Conservation (phyloP, 1,284 basidiomycete genomes). For the Bondarzewia mesenterica region DNA sequence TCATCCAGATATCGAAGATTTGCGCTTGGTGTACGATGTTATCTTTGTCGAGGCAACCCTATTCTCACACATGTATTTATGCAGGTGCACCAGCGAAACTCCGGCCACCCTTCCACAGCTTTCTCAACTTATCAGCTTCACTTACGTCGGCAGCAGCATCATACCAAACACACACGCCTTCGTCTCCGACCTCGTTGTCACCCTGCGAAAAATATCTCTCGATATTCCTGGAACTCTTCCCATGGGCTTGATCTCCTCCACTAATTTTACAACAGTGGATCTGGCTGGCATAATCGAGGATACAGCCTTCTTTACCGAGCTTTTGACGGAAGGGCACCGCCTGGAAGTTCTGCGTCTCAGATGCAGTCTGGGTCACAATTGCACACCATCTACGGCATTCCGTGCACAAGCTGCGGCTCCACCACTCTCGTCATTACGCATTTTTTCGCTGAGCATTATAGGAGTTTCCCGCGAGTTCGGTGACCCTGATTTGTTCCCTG, state of each 20-base stretch:
- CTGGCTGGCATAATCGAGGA: constrained; percentile 49
- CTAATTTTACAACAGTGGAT: constrained; percentile 55
- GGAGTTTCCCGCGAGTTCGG: constrained; percentile 8
- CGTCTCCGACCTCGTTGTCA: constrained; percentile 43
- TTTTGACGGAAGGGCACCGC: constrained; percentile 51
- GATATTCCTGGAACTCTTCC: constrained; percentile 53
- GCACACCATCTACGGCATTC: constrained; percentile 41
- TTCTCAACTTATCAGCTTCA: constrained; percentile 50
- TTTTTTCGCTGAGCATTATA: constrained; percentile 51
- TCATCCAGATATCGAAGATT: constrained; percentile 41
- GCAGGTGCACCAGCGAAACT: constrained; percentile 5
- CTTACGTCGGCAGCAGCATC: constrained; percentile 31
- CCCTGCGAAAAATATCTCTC: constrained; percentile 47
- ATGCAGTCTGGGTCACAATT: constrained; percentile 36
- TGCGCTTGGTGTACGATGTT: constrained; percentile 44
- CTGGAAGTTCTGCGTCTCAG: constrained; percentile 52
- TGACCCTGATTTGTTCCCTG: constrained; percentile 58
- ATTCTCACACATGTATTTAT: constrained; percentile 13
- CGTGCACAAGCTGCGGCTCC: constrained; percentile 24
- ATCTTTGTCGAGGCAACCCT: too few relatives aligned
- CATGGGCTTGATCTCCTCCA: constrained; percentile 40
- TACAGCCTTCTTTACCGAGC: constrained; percentile 44
- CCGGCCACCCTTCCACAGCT: constrained; percentile 36
- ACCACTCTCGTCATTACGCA: constrained; percentile 49
- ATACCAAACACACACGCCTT: constrained; percentile 34